Evolutionary conservation across 2,329 filamentous ascomycete genomes (phyloP).

Genomic region (Cladosporium sp.): DNA sequence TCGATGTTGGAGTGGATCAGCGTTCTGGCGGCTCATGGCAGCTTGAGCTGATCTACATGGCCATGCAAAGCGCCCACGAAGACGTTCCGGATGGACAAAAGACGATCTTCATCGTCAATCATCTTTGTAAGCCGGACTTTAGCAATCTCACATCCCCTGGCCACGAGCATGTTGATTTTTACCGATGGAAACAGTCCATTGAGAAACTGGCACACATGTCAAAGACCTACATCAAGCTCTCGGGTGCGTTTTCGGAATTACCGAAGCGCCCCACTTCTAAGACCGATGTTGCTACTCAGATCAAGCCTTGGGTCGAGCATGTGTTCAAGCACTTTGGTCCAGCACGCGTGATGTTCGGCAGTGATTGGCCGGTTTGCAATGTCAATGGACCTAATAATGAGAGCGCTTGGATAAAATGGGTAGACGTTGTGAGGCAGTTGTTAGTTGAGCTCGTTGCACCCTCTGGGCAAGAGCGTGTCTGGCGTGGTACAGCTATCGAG

Average conservation of each 20-base stretch:
- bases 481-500: conserved; percentile 65
- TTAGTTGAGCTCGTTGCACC: conserved; percentile 51
- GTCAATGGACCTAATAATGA: conserved; percentile 54
- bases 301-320: conserved; percentile 68
- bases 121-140: conserved; percentile 79
- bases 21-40: conserved; percentile 68
- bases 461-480: conserved; percentile 63
- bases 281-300: conserved; percentile 57
- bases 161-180: conserved; percentile 47
- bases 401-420: conserved; percentile 73
- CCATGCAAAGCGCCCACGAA: conserved; percentile 52
- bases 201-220: conserved; percentile 61
- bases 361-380: conserved; percentile 91
- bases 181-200: conserved; percentile 67
- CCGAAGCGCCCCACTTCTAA: conserved; percentile 44
- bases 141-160: conserved; percentile 32
- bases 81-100: conserved; percentile 56
- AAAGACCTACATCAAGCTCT: conserved; percentile 85
- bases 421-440: conserved; percentile 62
- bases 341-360: conserved; percentile 77
- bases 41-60: conserved; percentile 33
- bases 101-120: conserved; percentile 70
- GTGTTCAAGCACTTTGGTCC: conserved; percentile 70
- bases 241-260: conserved; percentile 79
- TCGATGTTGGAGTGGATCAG: conserved; percentile 82